These are phyloP conservation scores for Scutellaria minor DNA, from an alignment of 257 asterid species.

Conservation along the genomic window DNA sequence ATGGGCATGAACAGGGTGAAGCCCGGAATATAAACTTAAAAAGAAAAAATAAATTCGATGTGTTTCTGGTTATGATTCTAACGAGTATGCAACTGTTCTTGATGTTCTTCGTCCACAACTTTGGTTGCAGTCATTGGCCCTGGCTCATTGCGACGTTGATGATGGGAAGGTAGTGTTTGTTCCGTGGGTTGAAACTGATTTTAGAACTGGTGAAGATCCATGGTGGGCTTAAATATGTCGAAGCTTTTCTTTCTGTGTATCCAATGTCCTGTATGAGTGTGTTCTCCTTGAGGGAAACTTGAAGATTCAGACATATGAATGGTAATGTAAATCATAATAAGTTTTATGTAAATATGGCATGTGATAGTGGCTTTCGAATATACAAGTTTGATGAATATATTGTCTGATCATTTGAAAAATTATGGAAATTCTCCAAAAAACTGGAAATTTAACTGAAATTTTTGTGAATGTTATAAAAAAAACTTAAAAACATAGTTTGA, in stretches of 20 bases:
- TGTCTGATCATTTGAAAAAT: no score
- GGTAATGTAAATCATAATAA: constrained; percentile 14
- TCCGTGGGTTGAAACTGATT: constrained; percentile 33
- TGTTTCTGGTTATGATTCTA: background rate
- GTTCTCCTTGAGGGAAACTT: constrained; percentile 14
- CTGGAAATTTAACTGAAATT: no score
- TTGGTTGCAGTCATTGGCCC: constrained; percentile 33
- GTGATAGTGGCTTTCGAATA: background rate
- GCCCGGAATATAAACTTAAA: no score
- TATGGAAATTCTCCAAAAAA: no score
- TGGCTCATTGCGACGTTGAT: constrained; percentile 30
- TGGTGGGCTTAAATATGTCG: constrained; percentile 31
- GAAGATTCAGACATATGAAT: background rate
- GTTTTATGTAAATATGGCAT: constrained; percentile 4
- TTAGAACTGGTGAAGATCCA: constrained; percentile 33
- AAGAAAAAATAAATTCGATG: no score
- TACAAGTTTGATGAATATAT: no score
- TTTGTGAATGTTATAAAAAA: no score
- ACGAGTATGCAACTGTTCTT: background rate
- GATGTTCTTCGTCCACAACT: background rate
- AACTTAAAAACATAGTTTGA: no score
- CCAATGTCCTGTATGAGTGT: background rate
- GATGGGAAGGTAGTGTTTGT: constrained; percentile 28
- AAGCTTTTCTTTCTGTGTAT: background rate
- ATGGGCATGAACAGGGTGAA: no score